phyloP scores from a whole-genome alignment of 176 grass and related monocot species.

The Carex parvula region DNA sequence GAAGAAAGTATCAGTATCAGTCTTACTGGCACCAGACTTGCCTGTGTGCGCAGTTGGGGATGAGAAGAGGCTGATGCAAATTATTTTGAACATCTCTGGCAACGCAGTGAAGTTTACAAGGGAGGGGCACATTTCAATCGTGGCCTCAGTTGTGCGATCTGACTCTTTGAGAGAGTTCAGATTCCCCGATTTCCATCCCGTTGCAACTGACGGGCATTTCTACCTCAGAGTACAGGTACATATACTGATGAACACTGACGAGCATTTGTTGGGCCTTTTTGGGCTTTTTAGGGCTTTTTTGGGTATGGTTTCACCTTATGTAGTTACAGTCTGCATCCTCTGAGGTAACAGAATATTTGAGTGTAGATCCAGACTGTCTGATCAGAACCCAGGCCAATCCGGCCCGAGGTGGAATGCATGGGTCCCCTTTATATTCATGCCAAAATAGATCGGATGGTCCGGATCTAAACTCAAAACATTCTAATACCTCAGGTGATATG shows the following conservation, averaged over 20 bases:
- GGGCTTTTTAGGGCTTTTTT: neutral
- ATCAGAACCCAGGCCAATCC: too few relatives aligned
- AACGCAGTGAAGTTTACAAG: constrained; percentile 98
- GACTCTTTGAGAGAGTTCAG: constrained; percentile 75
- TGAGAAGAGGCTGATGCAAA: constrained; percentile 89
- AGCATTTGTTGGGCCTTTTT: neutral
- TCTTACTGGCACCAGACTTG: constrained; percentile 77
- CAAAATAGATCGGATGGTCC: neutral
- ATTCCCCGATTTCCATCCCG: constrained; percentile 59
- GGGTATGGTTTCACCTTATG: neutral
- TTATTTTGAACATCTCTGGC: constrained; percentile 80
- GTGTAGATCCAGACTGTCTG: too few relatives aligned
- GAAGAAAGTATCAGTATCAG: constrained; percentile 53
- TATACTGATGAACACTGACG: neutral
- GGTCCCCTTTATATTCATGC: too few relatives aligned
- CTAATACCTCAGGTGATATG: too few relatives aligned
- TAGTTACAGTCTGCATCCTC: neutral
- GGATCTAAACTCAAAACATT: too few relatives aligned
- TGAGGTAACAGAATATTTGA: neutral
- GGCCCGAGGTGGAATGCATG: too few relatives aligned
- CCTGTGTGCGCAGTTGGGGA: constrained; percentile 74
- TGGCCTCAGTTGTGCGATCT: constrained; percentile 61
- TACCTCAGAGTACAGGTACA: constrained; percentile 89
- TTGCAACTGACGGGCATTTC: constrained; percentile 66
- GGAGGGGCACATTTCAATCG: constrained; percentile 77